Evolutionary conservation across 139 green algal genomes (phyloP), one percentile per base, ranked within the genome.

Genomic region (Mesotaenium endlicherianum): DNA sequence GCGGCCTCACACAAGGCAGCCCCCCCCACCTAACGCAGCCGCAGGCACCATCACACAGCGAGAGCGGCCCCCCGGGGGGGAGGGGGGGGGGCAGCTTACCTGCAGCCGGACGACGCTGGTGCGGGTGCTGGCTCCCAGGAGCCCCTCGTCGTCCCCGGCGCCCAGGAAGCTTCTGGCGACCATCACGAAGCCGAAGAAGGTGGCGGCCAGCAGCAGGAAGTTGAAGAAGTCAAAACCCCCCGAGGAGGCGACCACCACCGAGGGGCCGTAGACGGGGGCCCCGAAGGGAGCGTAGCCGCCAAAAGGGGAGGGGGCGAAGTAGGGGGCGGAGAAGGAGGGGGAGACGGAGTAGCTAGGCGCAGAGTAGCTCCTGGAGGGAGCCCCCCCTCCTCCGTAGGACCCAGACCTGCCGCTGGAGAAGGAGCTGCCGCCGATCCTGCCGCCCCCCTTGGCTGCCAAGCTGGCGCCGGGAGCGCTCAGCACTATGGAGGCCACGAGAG

Each of bases 351-450:
- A 36, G 45, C 39, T 59, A 38, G 81, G 55, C 20, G 14, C 47
- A 34, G 71, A 71, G 47, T 57, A 55, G 31, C 75, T 64, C 20
- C 34, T 34, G 2, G 77, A 42, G 4, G 81, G 41, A 11, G 81
- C 8, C n/a, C n/a, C n/a, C n/a, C n/a, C n/a, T n/a, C n/a, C n/a
- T n/a, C n/a, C n/a, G 64, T 77, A 77, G 36, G 38, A 60, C 45
- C 59, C 39, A 16, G 43, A 34, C 16, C 72, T n/a, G 34, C n/a
- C 38, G 38, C 72, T 38, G 34, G 58, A 80, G 40, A 82, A 87
- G 0, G 75, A 55, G 64, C 72, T 59, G 26, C 81, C 81, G 64
- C 81, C 81, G n/a, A 87, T 41, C 38, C 81, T 74, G 11, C 81
- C 81, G 5, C 81, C 81, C 20, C 72, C 55, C 38, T 83, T 40